Conservation (phyloP, 805 yeast genomes). For the Zygotorulaspora chibaensis region DNA sequence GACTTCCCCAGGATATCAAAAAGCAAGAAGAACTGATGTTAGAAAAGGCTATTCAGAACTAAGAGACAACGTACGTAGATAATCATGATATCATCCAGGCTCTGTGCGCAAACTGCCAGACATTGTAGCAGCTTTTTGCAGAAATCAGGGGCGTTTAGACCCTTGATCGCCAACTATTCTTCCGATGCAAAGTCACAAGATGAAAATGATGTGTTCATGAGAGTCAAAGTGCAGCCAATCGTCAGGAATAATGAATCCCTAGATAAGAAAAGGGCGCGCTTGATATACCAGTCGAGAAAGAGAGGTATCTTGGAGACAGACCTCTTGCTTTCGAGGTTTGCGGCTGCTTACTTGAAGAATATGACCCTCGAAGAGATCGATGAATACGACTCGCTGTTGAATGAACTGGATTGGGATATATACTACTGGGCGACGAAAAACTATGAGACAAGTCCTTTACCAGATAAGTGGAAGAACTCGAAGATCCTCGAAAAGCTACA, state of each 20-base stretch:
- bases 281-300: constrained; percentile 87
- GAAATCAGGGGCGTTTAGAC: neutral
- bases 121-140: neutral
- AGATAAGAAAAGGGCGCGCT: constrained; percentile 77
- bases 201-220: constrained; percentile 40
- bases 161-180: constrained; percentile 6
- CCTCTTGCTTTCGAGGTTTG: constrained; percentile 76
- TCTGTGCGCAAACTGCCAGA: neutral
- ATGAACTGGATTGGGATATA: constrained; percentile 98
- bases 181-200: constrained; percentile 18
- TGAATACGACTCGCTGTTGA: constrained; percentile 81
- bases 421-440: constrained; percentile 96
- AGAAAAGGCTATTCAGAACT: no score
- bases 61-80: no score
- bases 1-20: no score
- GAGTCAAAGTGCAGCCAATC: constrained; percentile 72
- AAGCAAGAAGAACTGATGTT: no score
- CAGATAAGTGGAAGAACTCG: constrained; percentile 77
- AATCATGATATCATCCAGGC: neutral
- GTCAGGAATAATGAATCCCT: constrained; percentile 68
- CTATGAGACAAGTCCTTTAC: constrained; percentile 75
- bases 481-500: constrained; percentile 62
- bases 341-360: constrained; percentile 60
- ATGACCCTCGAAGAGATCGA: constrained; percentile 64
- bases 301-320: constrained; percentile 95